Percentiles rank a stretch among this genome's conserved stretches.
phyloP scores from a whole-genome alignment of 2,329 filamentous ascomycete species.

The Triangularia verruculosa region DNA sequence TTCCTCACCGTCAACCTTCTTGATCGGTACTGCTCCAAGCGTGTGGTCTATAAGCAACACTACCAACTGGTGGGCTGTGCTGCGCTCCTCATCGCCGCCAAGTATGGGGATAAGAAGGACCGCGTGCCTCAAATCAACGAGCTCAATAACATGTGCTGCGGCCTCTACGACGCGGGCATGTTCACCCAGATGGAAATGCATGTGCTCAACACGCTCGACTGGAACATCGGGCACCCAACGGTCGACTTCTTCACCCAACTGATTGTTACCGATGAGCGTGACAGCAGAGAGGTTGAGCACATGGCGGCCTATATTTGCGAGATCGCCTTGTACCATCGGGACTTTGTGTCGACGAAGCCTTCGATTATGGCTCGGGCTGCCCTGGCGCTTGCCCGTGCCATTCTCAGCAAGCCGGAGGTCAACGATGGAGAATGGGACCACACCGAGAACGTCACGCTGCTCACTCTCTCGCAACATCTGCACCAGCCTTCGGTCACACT shows the following conservation, averaged over 20 bases:
- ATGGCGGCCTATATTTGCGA: constrained; percentile 94
- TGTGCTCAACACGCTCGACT: constrained; percentile 93
- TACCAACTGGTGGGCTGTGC: constrained; percentile 98
- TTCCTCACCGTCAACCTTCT: constrained; percentile 96
- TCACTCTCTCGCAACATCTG: constrained; percentile 58
- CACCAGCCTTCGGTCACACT: constrained; percentile 57
- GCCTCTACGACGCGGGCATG: constrained; percentile 97
- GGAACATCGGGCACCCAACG: constrained; percentile 93
- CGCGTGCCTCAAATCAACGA: constrained; percentile 96
- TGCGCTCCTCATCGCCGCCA: constrained; percentile 91
- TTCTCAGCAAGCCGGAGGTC: constrained; percentile 76
- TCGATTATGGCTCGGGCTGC: constrained; percentile 88
- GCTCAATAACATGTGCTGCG: constrained; percentile 98
- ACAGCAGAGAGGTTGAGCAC: constrained; percentile 85
- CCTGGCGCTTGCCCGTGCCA: constrained; percentile 79
- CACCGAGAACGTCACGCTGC: constrained; percentile 64
- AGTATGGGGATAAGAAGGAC: constrained; percentile 99
- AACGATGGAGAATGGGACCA: constrained; percentile 74
- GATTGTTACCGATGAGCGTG: constrained; percentile 73
- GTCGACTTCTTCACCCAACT: constrained; percentile 91
- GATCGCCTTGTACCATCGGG: constrained; percentile 92
- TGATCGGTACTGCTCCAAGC: constrained; percentile 94
- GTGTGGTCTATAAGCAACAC: constrained; percentile 98
- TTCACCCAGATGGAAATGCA: constrained; percentile 99
- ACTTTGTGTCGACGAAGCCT: constrained; percentile 90